These are phyloP conservation scores for Aspergillus thermomutatus DNA, from an alignment of 2,329 filamentous ascomycete genomes.

Conservation along the genomic window DNA sequence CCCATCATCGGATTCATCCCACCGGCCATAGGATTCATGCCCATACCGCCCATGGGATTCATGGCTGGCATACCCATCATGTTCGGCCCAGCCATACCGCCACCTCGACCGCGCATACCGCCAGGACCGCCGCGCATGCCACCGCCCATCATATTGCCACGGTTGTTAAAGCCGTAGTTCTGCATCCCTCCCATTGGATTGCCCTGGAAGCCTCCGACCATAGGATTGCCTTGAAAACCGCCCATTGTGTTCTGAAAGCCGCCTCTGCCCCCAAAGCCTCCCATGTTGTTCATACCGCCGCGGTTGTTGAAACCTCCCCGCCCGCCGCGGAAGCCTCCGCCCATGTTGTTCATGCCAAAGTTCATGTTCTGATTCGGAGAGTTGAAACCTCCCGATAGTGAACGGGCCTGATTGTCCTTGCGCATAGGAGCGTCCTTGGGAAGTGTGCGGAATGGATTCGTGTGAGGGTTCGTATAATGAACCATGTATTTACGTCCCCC, in stretches of 20 bases:
- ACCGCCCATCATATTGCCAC: constrained; percentile 54
- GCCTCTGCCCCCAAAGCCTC: constrained; percentile 49
- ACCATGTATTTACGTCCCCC: constrained; percentile 64
- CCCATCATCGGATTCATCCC: constrained; percentile 60
- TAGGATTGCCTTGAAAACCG: constrained; percentile 45
- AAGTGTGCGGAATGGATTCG: constrained; percentile 86
- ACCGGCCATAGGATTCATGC: constrained; percentile 52
- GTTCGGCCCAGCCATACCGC: constrained; percentile 55
- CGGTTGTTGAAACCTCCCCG: constrained; percentile 42
- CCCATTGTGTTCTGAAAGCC: constrained; percentile 47
- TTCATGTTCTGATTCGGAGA: constrained; percentile 39
- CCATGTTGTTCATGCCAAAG: constrained; percentile 38
- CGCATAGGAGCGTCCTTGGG: constrained; percentile 82
- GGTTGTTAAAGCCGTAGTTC: constrained; percentile 48
- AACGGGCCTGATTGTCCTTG: constrained; percentile 57
- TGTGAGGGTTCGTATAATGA: constrained; percentile 70
- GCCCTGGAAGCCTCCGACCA: constrained; percentile 43
- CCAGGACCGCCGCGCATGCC: constrained; percentile 54
- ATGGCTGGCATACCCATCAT: constrained; percentile 54
- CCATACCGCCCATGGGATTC: constrained; percentile 51
- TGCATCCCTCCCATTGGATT: constrained; percentile 51
- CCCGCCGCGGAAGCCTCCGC: constrained; percentile 53
- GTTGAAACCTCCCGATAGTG: constrained; percentile 48
- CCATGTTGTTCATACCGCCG: constrained; percentile 40
- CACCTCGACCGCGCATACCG: constrained; percentile 58